Evolutionary conservation across 352 stramenopile genomes (phyloP), one percentile per base, ranked within the genome.

Genomic region (Halophytophthora polymorphica): DNA sequence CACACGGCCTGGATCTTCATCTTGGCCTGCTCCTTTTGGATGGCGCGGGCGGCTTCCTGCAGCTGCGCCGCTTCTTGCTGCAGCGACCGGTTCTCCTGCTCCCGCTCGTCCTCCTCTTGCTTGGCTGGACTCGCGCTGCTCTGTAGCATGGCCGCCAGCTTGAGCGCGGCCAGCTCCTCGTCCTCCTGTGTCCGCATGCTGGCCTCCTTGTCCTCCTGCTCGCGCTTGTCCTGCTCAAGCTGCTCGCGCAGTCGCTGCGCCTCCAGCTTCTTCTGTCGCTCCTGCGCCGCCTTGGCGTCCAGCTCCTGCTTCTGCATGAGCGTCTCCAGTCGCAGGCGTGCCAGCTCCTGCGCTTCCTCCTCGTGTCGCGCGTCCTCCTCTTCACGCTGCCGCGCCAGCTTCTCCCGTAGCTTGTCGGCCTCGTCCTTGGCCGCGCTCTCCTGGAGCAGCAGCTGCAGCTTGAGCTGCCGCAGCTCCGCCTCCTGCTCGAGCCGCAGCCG

Each of bases 401-500:
- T 65, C 8, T 71, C 53, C 0, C 61, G 68, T 2, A 90, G 48
- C 29, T 68, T 77, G 0, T 37, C 47, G 6, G 74, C 73, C 34
- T 89, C 68, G 43, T 76, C 60, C 15, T 66, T 80, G 4, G 82
- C 78, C 3, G 61, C 53, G 38, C 53, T 72, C 29, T 78, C 66
- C 31, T 93, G 77, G 18, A 79, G 55, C 53, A 78, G 43, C 2
- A 93, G 50, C 56, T 93, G 70, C 53, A 86, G 56, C 41, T 86
- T 83, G 5, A 91, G 71, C 45, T 73, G 68, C 2, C 63, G 58
- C 1, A 93, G 38, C 19, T 93, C 83, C 35, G 72, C 67, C 37
- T 93, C 83, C 54, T 91, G 83, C 43, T 93, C 76, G 29, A 76
- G 47, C 0, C 83, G 78, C 10, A 91, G 58, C 15, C 71, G 67